Base-by-base conservation (phyloP, 1,284 basidiomycete genomes). In the Ceratobasidium sp. region DNA sequence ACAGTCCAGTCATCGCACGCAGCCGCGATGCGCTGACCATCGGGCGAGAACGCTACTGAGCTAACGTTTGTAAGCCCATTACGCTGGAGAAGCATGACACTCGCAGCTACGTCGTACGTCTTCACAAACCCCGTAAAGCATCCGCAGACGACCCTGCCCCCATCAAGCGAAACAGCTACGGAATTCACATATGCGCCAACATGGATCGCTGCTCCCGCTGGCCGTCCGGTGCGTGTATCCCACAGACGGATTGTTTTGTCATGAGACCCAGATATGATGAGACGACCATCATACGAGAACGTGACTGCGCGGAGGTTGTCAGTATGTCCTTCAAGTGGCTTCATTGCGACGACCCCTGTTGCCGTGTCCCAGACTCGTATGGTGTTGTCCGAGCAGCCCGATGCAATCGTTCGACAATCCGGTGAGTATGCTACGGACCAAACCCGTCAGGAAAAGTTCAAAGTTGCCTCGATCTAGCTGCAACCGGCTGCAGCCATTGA, bases 21-120 rank as follows among this genome's bases (percentile, higher is more conserved):
- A n/a, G 50, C 7, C 2, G 20, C 50, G 50, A 52, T 52, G 20
- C 17, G 90, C 62, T 89, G 88, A 4, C 93, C 94, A 81, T 95
- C 93, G 2, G 94, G 93, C 10, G 93, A 95, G 80, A 97, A 92
- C 78, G 91, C 90, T 70, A 95, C 93, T 28, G 89, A 91, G 12
- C 92, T 95, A 44, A 97, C 5, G 12, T n/a, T 23, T 20, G 0
- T 3, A 28, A 71, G 76, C 40, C 44, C 66, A 7, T 42, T 26
- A 15, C 33, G 33, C 28, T 44, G 2, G 33, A 65, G 28, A 3
- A 78, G 12, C 28, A 20, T 52, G 10, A 0, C 10, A 10, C 57
- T 17, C 3, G 57, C 52, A 15, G 54, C 28, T 12, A 15, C 1
- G 46, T 78, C 77, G 42, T 69, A 78, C 1, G 64, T 26, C 7